Conservation (phyloP, 2,329 filamentous ascomycete genomes). For the Cladosporium sp. region DNA sequence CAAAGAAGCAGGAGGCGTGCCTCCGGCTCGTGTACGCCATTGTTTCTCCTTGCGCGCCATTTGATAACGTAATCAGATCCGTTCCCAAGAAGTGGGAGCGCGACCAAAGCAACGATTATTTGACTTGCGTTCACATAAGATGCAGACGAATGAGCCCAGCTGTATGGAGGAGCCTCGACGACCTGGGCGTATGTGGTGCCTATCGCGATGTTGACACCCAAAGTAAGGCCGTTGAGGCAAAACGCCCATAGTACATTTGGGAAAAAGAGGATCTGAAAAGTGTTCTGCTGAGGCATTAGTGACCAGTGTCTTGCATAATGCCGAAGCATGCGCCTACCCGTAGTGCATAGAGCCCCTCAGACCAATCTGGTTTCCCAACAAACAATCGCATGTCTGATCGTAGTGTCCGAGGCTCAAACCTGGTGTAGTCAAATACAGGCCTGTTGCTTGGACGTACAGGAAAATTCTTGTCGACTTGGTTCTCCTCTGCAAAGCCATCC, state of each 20-base stretch:
- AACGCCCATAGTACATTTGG: slow-evolving; percentile 39
- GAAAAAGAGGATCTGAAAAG: slow-evolving; percentile 33
- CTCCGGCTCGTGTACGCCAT: slow-evolving; percentile 38
- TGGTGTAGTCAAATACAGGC: slow-evolving; percentile 34
- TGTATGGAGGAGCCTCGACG: slow-evolving; percentile 33
- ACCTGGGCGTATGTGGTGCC: slow-evolving; percentile 37
- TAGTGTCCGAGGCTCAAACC: slow-evolving; percentile 35
- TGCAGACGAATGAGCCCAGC: slow-evolving; percentile 32
- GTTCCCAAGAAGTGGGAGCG: slow-evolving; percentile 35
- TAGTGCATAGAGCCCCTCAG: slow-evolving; percentile 27
- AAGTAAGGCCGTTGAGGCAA: slow-evolving; percentile 32
- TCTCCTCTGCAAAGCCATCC: not conserved
- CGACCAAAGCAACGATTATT: slow-evolving; percentile 34
- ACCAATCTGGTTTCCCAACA: slow-evolving; percentile 38
- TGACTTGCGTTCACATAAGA: slow-evolving; percentile 38
- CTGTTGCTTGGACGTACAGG: slow-evolving; percentile 20
- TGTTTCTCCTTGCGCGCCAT: slow-evolving; percentile 30
- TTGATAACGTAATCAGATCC: slow-evolving; percentile 36
- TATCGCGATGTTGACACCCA: slow-evolving; percentile 39
- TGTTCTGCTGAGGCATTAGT: slow-evolving; percentile 24
- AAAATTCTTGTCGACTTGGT: slow-evolving; percentile 16
- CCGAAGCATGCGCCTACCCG: slow-evolving; percentile 14
- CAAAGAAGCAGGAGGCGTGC: slow-evolving; percentile 32
- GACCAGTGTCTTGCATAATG: no score
- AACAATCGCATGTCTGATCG: slow-evolving; percentile 39